Percentiles rank a stretch among this genome's conserved stretches.
phyloP scores from a whole-genome alignment of 2,329 filamentous ascomycete species.

The Mariannaea elegans region DNA sequence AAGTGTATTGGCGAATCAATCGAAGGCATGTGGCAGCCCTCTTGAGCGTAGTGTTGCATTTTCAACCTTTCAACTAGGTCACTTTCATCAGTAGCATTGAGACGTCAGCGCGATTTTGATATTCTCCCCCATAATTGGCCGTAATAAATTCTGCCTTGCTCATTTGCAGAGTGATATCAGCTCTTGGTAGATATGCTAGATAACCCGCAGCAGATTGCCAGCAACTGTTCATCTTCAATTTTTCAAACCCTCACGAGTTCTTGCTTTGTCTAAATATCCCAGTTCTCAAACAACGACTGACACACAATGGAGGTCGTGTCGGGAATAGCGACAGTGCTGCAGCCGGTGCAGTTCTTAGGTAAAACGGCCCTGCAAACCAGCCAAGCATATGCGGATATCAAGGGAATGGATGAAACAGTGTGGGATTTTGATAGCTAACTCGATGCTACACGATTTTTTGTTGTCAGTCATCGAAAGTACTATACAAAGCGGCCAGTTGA shows the following conservation, averaged over 20 bases:
- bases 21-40: constrained; percentile 12
- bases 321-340: not conserved
- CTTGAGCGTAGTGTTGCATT: no score
- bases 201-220: no score
- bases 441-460: not conserved
- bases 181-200: no score
- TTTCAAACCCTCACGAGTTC: no score
- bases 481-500: not conserved
- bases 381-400: not conserved
- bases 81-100: no score
- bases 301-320: not conserved
- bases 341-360: not conserved
- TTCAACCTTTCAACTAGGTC: no score
- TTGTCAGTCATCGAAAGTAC: not conserved
- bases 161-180: no score
- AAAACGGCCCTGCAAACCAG: not conserved
- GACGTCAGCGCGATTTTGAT: no score
- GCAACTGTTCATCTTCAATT: no score
- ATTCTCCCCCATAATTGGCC: no score
- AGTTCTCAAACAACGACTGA: not conserved
- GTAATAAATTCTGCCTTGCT: no score
- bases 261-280: no score
- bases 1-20: not conserved
- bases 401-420: not conserved
- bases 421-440: not conserved